Base-by-base conservation (phyloP, 2,329 filamentous ascomycete genomes). In the Ilyonectria destructans region DNA sequence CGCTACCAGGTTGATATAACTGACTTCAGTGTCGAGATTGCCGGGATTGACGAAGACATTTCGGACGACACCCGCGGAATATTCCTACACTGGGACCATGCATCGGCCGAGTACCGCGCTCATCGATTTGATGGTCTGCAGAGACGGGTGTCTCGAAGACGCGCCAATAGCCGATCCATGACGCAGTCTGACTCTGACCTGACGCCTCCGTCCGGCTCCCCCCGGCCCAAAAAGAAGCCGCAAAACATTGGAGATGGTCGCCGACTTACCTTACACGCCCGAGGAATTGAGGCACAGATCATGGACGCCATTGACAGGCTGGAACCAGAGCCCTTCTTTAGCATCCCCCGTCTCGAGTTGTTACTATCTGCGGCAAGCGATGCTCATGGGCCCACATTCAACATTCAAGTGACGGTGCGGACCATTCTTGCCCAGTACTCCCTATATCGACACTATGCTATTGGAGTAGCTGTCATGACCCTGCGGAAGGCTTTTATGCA, bases 11-110 rank as follows among this genome's bases (percentile, higher is more conserved):
- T 99, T 6, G 93, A 97, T 78, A 95, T 94, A 1, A 93, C 93
- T 5, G 94, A 97, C 70, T 95, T 97, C 75, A 96, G 93, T 74
- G 85, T 97, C 58, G 96, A 99, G 79, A 88, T 98, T 60, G 96
- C 96, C 19, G 96, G 96, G 2, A 86, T 96, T 23, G 97, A 99
- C 77, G 86, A 91, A 55, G 90, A 91, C 21, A 94, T 98, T 37
- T 97, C 95, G 0, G 88, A 91, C 51, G 90, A 96, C 63, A 92
- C 92, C 15, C 90, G 94, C 23, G 96, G 96, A 19, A 87, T 97
- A 46, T 94, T 94, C 0, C 78, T 99, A 17, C 95, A 98, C 76
- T 85, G 98, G 51, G 94, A 97, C 72, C 93, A 91, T 0, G 96
- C 95, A 89, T 93, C 92, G 1, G 90, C 93, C 4, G 95, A 98